Evolutionary conservation across 306 rosid genomes (phyloP).

Genomic region (Sindora glabra): DNA sequence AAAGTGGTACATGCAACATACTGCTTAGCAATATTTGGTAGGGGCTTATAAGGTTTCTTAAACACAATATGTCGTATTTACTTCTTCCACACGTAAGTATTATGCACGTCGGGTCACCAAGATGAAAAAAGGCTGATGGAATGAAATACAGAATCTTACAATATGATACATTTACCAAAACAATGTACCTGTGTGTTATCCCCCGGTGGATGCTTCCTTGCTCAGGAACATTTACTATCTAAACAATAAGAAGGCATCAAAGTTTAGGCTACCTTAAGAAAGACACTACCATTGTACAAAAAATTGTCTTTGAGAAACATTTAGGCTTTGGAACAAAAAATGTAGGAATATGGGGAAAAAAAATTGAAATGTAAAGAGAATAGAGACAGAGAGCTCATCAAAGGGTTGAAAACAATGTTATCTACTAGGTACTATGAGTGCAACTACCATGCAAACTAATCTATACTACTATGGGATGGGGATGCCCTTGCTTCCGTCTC

Average conservation of each 20-base stretch:
- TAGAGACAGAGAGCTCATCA: background rate
- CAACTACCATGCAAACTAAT: background rate
- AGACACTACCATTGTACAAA: background rate
- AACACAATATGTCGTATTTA: background rate
- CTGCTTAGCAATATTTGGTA: background rate
- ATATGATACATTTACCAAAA: constrained; percentile 7
- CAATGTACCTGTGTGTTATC: constrained; percentile 86
- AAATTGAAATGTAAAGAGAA: background rate
- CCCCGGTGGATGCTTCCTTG: constrained; percentile 90
- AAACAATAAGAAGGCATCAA: constrained; percentile 38
- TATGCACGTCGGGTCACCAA: too few species aligned
- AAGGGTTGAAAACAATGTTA: background rate
- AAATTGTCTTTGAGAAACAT: background rate
- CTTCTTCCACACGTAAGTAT: too few species aligned
- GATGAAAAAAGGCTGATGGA: too few species aligned
- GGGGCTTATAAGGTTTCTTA: background rate
- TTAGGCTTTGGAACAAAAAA: background rate
- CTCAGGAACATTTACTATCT: constrained; percentile 98
- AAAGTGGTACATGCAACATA: background rate
- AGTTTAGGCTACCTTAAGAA: constrained; percentile 20
- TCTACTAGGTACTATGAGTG: background rate
- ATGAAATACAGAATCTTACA: background rate
- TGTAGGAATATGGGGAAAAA: background rate
- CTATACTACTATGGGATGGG: too few species aligned
- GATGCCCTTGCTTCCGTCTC: too few species aligned